Evolutionary conservation across 2,329 filamentous ascomycete genomes (phyloP), one percentile per base, ranked within the genome.

Genomic region (Calcarisporium arbuscula): DNA sequence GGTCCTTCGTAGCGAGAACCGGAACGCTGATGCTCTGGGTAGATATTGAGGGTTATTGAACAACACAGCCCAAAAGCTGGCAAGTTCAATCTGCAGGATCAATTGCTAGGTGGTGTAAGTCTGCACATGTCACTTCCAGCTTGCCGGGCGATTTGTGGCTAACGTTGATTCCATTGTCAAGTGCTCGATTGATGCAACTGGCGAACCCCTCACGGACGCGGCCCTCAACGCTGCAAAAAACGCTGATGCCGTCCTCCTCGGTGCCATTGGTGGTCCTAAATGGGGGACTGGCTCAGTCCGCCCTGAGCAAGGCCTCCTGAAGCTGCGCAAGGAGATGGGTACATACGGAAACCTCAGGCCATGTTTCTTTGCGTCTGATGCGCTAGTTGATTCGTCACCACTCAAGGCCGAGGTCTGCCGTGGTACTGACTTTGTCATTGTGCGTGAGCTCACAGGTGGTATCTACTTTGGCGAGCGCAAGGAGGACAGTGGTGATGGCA

Each of bases 311-410:
- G 90, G 90, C 42, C 80, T 96, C 51, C 81, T 96, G 42, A 77
- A 71, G 48, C 84, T 96, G 35, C 87, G 90, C 65, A 95, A 94
- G 65, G 85, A 95, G 64, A 85, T 96, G 73, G 74, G 76, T 54
- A 87, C 90, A 37, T 96, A 94, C 65, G 90, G 89, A 50, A 96
- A 96, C 75, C 80, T 96, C 39, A 82, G 90, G 6, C 90, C 89
- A 8, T 96, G 90, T 74, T 94, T 85, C 74, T 96, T 98, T 67
- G 86, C 87, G 32, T 89, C 88, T 1, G 85, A 90, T 34, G 75
- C 79, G 19, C 81, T 95, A 32, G 80, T 95, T 53, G 80, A 89
- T 32, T 75, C 72, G 54, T 95, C 88, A 9, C 90, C 90, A 0
- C 78, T 96, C 44, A 94, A 94, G 65, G 80, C 84, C 35, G 75